Percentiles rank a stretch among this genome's conserved stretches.
These are phyloP conservation scores for Salvia splendens DNA, from an alignment of 257 asterid genomes.

Conservation along the genomic window DNA sequence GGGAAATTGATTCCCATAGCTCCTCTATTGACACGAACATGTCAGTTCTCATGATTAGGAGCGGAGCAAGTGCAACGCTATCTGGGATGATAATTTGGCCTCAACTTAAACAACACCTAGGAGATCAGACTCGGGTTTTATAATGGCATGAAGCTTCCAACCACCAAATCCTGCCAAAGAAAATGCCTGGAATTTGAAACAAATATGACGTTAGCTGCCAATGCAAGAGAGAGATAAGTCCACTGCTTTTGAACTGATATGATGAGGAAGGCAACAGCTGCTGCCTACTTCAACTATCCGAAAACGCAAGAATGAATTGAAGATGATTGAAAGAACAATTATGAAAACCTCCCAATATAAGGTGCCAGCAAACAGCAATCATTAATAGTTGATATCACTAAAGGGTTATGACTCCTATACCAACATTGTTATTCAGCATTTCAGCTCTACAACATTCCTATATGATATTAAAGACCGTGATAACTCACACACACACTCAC, in stretches of 20 bases:
- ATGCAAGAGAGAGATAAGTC: conserved; percentile 8
- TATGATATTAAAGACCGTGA: background rate
- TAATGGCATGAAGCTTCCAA: conserved; percentile 78
- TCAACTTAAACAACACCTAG: conserved; percentile 22
- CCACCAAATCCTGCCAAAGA: conserved; percentile 90
- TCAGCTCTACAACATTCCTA: background rate
- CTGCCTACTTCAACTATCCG: conserved; percentile 23
- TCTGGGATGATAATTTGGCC: conserved; percentile 22
- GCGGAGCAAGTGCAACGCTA: conserved; percentile 19
- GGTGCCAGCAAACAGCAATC: background rate
- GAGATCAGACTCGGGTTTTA: conserved; percentile 60
- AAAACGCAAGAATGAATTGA: background rate
- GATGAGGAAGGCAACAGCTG: conserved; percentile 1
- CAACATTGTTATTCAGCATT: conserved; percentile 8
- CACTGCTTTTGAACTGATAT: background rate
- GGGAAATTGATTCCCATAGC: conserved; percentile 13
- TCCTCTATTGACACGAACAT: conserved; percentile 16
- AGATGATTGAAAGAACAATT: background rate
- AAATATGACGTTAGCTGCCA: conserved; percentile 28
- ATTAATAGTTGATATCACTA: too few species aligned
- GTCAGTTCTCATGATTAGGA: conserved; percentile 2
- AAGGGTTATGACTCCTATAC: background rate
- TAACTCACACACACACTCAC: background rate
- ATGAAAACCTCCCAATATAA: background rate
- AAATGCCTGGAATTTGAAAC: conserved; percentile 64